Evolutionary conservation across 1,284 basidiomycete species (phyloP), one percentile per base, ranked within the genome.

Genomic region (Apiotrichum domesticum): DNA sequence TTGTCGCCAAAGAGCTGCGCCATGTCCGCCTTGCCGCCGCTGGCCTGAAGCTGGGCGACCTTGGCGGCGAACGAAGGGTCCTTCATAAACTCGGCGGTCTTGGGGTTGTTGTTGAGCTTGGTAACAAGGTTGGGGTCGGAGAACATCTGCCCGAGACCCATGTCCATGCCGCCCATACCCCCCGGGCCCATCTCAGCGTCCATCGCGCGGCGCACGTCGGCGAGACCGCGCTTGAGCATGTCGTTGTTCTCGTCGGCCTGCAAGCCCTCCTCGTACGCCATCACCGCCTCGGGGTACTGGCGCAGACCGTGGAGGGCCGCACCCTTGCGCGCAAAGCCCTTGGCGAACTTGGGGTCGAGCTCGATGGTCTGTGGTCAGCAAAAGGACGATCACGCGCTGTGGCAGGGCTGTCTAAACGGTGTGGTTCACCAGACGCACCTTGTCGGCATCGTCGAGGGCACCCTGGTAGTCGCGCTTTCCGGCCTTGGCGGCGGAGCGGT

Each of bases 261-360:
- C 46, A 96, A 80, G 46, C 93, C 93, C 33, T 80, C 79, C 71
- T 95, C 74, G 62, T 76, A 76, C 6, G 73, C 76, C 66, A 73
- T 81, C 63, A 96, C 87, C 6, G 92, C 91, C 14, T 94, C 90
- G 57, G 87, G 86, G 71, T 84, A 94, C 73, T 81, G 80, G 58
- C 82, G 81, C 41, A 84, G 80, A 39, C 94, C 94, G 70, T 97
- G 94, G 47, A 97, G 79, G n/a, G 94, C 94, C 40, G 92, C 92
- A 54, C 94, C 94, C 72, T 95, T 95, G 56, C 94, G 84, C 15
- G 87, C 87, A 77, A 88, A 93, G 3, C 93, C 93, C 76, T 98
- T 98, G 44, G 87, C 81, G 86, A 94, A 98, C 4, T 82, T 79
- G 4, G 90, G 85, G 68, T 88, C 89, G 62, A 88, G 79, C 70